These are phyloP conservation scores for Botryotinia convoluta DNA, from an alignment of 2,329 filamentous ascomycete genomes.

Conservation along the genomic window DNA sequence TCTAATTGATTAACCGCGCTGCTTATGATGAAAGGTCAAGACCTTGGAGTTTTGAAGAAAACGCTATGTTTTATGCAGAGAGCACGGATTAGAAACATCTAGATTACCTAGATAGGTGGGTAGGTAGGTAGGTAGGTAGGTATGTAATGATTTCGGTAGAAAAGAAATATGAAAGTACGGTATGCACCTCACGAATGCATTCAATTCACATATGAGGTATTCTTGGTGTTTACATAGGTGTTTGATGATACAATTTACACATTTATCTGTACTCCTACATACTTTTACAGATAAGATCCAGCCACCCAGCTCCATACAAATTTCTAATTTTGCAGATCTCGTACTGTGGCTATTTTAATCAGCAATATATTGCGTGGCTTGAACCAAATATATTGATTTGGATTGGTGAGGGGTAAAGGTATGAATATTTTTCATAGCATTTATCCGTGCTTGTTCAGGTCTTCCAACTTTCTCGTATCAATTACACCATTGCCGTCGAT, in stretches of 20 bases:
- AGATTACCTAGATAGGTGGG: not conserved
- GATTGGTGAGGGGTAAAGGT: conserved; percentile 4
- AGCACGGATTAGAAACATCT: not conserved
- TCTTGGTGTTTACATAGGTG: not conserved
- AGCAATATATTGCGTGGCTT: conserved; percentile 1
- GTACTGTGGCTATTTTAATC: not conserved
- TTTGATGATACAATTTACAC: not conserved
- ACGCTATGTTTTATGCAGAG: not conserved
- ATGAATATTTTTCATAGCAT: not conserved
- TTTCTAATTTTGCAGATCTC: conserved; percentile 8
- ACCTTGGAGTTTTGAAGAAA: conserved; percentile 2
- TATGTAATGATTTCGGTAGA: not conserved
- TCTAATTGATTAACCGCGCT: conserved; percentile 19
- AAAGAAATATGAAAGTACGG: not conserved
- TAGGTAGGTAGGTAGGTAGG: too few relatives aligned
- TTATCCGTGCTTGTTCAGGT: conserved; percentile 1
- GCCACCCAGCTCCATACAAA: not conserved
- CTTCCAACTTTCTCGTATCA: not conserved
- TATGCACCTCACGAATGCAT: not conserved
- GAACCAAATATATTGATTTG: conserved; percentile 12
- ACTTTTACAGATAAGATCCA: not conserved
- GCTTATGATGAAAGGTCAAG: not conserved
- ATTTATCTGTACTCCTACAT: not conserved
- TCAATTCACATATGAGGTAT: not conserved
- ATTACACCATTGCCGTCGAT: conserved; percentile 11